Percentiles rank a stretch among this genome's conserved stretches.
These are phyloP conservation scores for Apiospora marii DNA, from an alignment of 2,329 filamentous ascomycete genomes.

Conservation along the genomic window DNA sequence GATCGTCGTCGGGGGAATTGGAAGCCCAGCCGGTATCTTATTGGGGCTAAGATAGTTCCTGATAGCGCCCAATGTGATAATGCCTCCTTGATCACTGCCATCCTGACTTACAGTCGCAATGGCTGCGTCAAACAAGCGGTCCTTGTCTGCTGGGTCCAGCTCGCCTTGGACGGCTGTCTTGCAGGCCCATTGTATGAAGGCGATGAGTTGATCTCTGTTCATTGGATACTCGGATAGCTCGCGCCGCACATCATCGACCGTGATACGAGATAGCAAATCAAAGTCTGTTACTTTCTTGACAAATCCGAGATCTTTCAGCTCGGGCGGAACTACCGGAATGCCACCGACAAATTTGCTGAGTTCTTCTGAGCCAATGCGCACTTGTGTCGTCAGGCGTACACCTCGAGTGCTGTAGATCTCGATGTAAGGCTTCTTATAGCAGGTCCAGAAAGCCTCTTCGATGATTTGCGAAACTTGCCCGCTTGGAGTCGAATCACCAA, in stretches of 20 bases:
- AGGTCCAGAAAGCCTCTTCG: slow-evolving; percentile 96
- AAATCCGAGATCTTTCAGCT: slow-evolving; percentile 77
- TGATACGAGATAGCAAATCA: slow-evolving; percentile 87
- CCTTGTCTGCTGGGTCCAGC: slow-evolving; percentile 72
- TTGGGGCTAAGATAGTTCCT: slow-evolving; percentile 77
- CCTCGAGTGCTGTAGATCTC: slow-evolving; percentile 90
- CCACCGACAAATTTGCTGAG: slow-evolving; percentile 80
- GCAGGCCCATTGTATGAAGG: slow-evolving; percentile 86
- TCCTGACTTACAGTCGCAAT: slow-evolving; percentile 72
- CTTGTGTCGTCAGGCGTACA: slow-evolving; percentile 82
- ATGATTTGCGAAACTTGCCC: slow-evolving; percentile 84
- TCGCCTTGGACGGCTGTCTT: slow-evolving; percentile 76
- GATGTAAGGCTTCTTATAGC: slow-evolving; percentile 81
- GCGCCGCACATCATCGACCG: slow-evolving; percentile 82
- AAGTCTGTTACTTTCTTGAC: slow-evolving; percentile 83
- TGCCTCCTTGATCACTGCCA: slow-evolving; percentile 67
- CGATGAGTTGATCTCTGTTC: slow-evolving; percentile 76
- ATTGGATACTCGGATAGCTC: slow-evolving; percentile 86
- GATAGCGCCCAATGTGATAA: slow-evolving; percentile 81
- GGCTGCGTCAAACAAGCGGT: slow-evolving; percentile 78
- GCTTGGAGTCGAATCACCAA: slow-evolving; percentile 89
- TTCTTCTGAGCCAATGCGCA: slow-evolving; percentile 77
- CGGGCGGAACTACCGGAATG: slow-evolving; percentile 84
- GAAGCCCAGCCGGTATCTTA: slow-evolving; percentile 82
- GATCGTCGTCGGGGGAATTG: slow-evolving; percentile 81